Conservation (phyloP, 768 basidiomycete species). For the Leucogyrophana mollusca region DNA sequence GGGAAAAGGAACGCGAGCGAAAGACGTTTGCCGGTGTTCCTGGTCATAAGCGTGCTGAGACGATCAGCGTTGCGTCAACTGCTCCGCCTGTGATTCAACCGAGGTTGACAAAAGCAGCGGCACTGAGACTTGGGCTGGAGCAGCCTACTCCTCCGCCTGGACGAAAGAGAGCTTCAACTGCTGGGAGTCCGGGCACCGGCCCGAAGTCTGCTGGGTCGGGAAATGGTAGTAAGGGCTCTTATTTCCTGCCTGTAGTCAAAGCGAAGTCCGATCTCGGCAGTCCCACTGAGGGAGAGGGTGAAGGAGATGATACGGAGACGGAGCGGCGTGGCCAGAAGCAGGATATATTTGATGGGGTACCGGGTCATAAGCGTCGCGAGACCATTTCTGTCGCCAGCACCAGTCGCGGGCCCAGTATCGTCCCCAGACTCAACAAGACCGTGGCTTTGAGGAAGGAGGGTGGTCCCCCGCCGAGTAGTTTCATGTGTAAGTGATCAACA, state of each 20-base stretch:
- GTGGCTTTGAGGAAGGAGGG: conserved; percentile 45
- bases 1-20: conserved; percentile 58
- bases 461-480: conserved; percentile 60
- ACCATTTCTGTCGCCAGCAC: conserved; percentile 66
- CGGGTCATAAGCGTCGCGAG: conserved; percentile 81
- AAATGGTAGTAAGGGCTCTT: conserved; percentile 7
- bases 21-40: conserved; percentile 77
- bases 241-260: conserved; percentile 8
- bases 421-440: conserved; percentile 44
- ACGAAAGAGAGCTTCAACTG: conserved; percentile 35
- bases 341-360: conserved; percentile 72
- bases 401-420: conserved; percentile 36
- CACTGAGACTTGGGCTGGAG: conserved; percentile 60
- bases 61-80: conserved; percentile 72
- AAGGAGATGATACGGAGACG: conserved; percentile 27
- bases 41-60: conserved; percentile 72
- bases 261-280: conserved; percentile 12
- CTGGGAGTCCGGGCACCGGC: conserved; percentile 16
- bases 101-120: conserved; percentile 73
- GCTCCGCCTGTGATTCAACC: conserved; percentile 71
- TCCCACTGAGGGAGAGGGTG: conserved; percentile 21
- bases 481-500: conserved; percentile 55
- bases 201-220: conserved; percentile 14
- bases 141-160: conserved; percentile 36
- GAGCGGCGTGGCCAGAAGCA: conserved; percentile 27